These are phyloP conservation scores for Clarireedia homoeocarpa DNA, from an alignment of 2,329 filamentous ascomycete genomes.

Conservation along the genomic window DNA sequence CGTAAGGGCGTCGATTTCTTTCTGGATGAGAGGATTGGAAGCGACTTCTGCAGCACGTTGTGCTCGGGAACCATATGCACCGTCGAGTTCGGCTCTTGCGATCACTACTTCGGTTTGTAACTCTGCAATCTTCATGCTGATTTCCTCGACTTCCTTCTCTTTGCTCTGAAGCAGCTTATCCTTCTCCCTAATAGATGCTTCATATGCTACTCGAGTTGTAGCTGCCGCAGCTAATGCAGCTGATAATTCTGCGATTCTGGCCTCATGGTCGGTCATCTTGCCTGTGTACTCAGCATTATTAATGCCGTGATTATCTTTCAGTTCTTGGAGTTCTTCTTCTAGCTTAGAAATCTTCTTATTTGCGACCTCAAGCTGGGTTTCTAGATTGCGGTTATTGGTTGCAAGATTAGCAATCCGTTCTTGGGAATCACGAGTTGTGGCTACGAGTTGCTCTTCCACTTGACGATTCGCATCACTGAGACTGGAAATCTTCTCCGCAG, in stretches of 20 bases:
- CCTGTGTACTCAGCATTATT: slow-evolving; percentile 24
- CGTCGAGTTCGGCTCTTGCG: slow-evolving; percentile 82
- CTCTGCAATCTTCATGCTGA: slow-evolving; percentile 57
- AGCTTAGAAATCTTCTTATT: slow-evolving; percentile 27
- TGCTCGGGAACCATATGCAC: slow-evolving; percentile 76
- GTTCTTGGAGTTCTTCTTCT: slow-evolving; percentile 26
- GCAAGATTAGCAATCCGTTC: slow-evolving; percentile 2
- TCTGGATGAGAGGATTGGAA: slow-evolving; percentile 48
- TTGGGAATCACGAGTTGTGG: slow-evolving; percentile 4
- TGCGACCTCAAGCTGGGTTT: slow-evolving; percentile 11
- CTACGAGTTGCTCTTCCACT: slow-evolving; percentile 1
- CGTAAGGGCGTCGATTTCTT: slow-evolving; percentile 49
- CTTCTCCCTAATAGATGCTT: slow-evolving; percentile 19
- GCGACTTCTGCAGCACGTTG: slow-evolving; percentile 61
- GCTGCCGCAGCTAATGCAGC: slow-evolving; percentile 20
- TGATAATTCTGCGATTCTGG: slow-evolving; percentile 21
- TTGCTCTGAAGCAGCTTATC: slow-evolving; percentile 28
- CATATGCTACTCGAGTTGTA: slow-evolving; percentile 16
- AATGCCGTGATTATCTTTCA: slow-evolving; percentile 24
- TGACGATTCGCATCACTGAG: background rate
- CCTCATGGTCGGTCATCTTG: slow-evolving; percentile 23
- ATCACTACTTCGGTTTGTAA: slow-evolving; percentile 79
- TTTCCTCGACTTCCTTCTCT: slow-evolving; percentile 41
- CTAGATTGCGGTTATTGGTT: slow-evolving; percentile 1
- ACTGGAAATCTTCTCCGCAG: slow-evolving; percentile 2